Percentiles rank a stretch among this genome's conserved stretches.
Conservation (phyloP, 495 filamentous ascomycete species). For the Aspergillus sclerotioniger region DNA sequence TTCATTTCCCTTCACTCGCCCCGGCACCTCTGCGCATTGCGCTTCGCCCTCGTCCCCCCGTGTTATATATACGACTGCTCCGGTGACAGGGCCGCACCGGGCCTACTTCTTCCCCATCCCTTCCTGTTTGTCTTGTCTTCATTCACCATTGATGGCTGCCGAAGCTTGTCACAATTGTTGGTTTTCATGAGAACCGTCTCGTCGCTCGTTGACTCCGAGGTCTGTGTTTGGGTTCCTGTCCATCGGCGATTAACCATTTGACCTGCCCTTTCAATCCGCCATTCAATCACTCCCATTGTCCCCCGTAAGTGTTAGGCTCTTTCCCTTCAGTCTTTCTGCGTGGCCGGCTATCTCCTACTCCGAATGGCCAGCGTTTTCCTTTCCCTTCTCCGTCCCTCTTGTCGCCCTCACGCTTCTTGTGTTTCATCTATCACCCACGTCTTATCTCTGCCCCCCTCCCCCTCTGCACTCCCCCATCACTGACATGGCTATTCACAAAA, state of each 20-base stretch:
- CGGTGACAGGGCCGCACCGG: background rate
- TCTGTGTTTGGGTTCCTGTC: slow-evolving; percentile 6
- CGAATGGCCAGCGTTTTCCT: background rate
- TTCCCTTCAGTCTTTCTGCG: no score
- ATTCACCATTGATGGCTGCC: slow-evolving; percentile 3
- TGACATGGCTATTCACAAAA: slow-evolving; percentile 16
- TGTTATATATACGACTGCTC: slow-evolving; percentile 11
- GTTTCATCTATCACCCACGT: background rate
- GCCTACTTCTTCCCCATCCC: background rate
- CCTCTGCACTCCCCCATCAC: slow-evolving; percentile 1
- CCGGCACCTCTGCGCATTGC: slow-evolving; percentile 14
- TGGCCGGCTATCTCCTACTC: no score
- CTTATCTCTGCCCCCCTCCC: background rate
- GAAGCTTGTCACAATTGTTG: background rate
- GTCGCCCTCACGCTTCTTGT: background rate
- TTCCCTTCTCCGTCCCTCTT: slow-evolving; percentile 10
- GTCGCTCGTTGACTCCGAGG: slow-evolving; percentile 10
- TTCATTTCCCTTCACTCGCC: slow-evolving; percentile 4
- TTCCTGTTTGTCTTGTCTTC: background rate
- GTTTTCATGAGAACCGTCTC: slow-evolving; percentile 12
- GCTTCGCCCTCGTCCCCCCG: slow-evolving; percentile 4
- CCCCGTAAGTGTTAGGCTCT: slow-evolving; percentile 2
- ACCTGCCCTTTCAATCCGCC: background rate
- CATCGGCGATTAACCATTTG: slow-evolving; percentile 5
- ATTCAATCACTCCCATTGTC: background rate